phyloP scores from a whole-genome alignment of 2,329 filamentous ascomycete species.

The Orbilia ellipsospora region DNA sequence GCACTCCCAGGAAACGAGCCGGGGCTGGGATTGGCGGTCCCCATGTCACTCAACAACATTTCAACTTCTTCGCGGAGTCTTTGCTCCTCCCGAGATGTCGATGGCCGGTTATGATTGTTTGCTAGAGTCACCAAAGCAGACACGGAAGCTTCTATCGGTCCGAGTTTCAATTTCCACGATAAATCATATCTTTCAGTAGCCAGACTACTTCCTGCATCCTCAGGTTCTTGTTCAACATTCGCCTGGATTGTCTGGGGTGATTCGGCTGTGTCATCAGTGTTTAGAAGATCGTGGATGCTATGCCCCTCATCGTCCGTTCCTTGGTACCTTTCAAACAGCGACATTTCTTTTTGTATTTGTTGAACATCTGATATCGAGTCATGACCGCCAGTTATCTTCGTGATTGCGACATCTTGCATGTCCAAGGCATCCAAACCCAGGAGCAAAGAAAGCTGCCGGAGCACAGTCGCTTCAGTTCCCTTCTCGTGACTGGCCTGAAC shows the following conservation, averaged over 20 bases:
- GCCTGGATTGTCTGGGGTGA: slow-evolving; percentile 41
- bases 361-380: slow-evolving; percentile 42
- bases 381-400: slow-evolving; percentile 10
- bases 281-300: slow-evolving; percentile 45
- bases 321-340: slow-evolving; percentile 42
- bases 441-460: slow-evolving; percentile 40
- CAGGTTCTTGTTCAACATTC: slow-evolving; percentile 27
- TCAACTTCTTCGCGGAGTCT: slow-evolving; percentile 41
- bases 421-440: slow-evolving; percentile 43
- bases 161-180: slow-evolving; percentile 53
- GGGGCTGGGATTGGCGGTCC: slow-evolving; percentile 47
- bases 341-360: slow-evolving; percentile 43
- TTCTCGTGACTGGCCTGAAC: slow-evolving; percentile 25
- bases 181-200: slow-evolving; percentile 29
- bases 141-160: slow-evolving; percentile 34
- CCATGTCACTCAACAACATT: slow-evolving; percentile 52
- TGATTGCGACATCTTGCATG: slow-evolving; percentile 45
- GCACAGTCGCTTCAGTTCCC: slow-evolving; percentile 6
- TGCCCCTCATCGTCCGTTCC: slow-evolving; percentile 39
- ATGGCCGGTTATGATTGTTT: not conserved
- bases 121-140: slow-evolving; percentile 30
- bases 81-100: slow-evolving; percentile 33
- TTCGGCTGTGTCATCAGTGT: slow-evolving; percentile 31
- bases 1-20: slow-evolving; percentile 46
- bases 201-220: not conserved